Evolutionary conservation across 352 stramenopile genomes (phyloP).

Genomic region (Phytophthora rubi): DNA sequence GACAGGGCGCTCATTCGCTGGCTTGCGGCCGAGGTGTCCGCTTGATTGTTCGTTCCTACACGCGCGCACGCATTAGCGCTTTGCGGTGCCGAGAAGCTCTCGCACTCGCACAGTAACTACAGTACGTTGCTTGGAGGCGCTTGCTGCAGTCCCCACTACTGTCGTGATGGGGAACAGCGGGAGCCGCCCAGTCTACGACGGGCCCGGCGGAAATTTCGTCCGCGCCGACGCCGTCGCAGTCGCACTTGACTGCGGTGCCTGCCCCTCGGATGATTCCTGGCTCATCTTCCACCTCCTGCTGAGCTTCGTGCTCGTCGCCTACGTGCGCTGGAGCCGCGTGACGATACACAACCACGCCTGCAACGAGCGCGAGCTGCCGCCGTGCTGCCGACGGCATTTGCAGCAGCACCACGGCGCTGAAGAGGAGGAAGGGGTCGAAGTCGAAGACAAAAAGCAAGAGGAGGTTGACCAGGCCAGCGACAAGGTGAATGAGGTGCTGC

Average conservation of each 20-base stretch:
- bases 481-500: conserved; percentile 25
- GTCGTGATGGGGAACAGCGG: conserved; percentile 25
- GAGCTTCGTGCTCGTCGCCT: conserved; percentile 51
- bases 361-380: conserved; percentile 21
- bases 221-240: conserved; percentile 16
- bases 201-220: conserved; percentile 31
- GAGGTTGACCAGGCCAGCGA: neutral
- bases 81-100: conserved; percentile 26
- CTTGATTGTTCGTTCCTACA: conserved; percentile 15
- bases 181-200: conserved; percentile 31
- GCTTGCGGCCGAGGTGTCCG: conserved; percentile 20
- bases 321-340: conserved; percentile 50
- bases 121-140: neutral
- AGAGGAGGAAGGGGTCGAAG: conserved; percentile 13
- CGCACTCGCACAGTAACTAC: conserved; percentile 7
- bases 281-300: conserved; percentile 47
- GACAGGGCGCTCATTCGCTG: conserved; percentile 35
- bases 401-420: conserved; percentile 5
- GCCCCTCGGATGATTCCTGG: conserved; percentile 27
- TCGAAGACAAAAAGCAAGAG: conserved; percentile 2
- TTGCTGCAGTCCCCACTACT: conserved; percentile 9
- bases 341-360: conserved; percentile 37
- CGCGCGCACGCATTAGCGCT: conserved; percentile 15
- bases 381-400: conserved; percentile 27
- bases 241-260: conserved; percentile 27